phyloP scores from a whole-genome alignment of 106 monocot genomes.

The Xerophyta viscosa region DNA sequence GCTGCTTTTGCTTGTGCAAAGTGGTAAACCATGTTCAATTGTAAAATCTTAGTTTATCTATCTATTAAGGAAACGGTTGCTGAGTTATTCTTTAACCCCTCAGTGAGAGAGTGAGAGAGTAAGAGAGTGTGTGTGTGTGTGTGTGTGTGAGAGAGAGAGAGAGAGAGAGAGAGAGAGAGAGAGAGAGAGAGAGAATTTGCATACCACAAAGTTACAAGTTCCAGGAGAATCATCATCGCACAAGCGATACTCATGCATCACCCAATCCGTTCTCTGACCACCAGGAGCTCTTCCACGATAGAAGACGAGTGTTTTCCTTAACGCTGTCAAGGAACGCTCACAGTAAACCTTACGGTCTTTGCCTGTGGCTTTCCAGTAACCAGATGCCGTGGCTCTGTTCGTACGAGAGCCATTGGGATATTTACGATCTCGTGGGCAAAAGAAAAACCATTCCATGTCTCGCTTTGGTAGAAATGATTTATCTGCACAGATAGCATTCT shows the following conservation, averaged over 20 bases:
- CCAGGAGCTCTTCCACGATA: constrained; percentile 79
- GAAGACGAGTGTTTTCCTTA: constrained; percentile 88
- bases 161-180: too few species aligned
- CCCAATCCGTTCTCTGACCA: constrained; percentile 82
- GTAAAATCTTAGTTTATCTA: too few species aligned
- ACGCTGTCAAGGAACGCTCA: constrained; percentile 33
- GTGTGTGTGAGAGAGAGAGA: too few species aligned
- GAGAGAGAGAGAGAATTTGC: not conserved
- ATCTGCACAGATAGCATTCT: constrained; percentile 22
- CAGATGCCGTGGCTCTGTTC: constrained; percentile 65
- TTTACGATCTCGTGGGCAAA: constrained; percentile 78
- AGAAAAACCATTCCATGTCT: constrained; percentile 95
- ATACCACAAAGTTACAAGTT: constrained; percentile 55
- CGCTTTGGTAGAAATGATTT: constrained; percentile 84
- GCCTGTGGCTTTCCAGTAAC: constrained; percentile 91
- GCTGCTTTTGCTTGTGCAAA: too few species aligned
- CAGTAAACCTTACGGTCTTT: constrained; percentile 73
- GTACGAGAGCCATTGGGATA: constrained; percentile 87
- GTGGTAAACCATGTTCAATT: too few species aligned
- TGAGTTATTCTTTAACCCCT: too few species aligned
- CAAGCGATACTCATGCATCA: constrained; percentile 91
- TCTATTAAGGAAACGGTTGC: too few species aligned
- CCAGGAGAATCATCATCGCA: constrained; percentile 57
- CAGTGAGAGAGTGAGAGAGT: too few species aligned
- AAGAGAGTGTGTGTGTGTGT: too few species aligned